Evolutionary conservation across 345 rosid species (phyloP).

Genomic region (Eucalyptus erythrocorys): DNA sequence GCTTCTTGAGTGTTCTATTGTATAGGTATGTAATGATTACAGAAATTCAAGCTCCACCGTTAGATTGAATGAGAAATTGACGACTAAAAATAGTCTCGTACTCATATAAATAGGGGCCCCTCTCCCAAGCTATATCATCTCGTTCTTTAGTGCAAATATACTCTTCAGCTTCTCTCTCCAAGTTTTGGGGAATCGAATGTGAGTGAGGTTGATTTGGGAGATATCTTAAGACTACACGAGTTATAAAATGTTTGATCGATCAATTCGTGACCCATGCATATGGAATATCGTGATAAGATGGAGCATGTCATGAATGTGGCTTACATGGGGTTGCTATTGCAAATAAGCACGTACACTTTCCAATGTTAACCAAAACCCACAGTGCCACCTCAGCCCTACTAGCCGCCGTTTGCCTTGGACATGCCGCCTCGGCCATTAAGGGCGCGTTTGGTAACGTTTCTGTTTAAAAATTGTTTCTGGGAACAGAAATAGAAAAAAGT

Average conservation of each 20-base stretch:
- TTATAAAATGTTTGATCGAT: no score
- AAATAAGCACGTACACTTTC: neutral
- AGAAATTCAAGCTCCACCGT: rapidly evolving
- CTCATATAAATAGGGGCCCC: neutral
- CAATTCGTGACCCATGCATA: neutral
- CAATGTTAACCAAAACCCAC: neutral
- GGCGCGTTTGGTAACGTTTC: no score
- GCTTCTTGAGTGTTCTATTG: neutral
- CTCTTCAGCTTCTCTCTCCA: neutral
- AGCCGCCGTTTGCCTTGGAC: neutral
- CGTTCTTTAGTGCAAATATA: no score
- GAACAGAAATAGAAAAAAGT: no score
- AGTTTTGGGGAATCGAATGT: no score
- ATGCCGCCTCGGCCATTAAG: neutral
- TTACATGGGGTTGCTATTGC: neutral
- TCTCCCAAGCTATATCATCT: no score
- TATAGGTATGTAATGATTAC: no score
- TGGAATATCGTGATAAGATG: rapidly evolving
- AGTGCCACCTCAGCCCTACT: neutral
- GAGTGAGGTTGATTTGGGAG: neutral
- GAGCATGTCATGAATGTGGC: neutral
- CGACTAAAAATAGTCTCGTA: neutral
- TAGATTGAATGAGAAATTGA: neutral
- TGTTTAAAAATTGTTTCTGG: no score
- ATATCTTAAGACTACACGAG: rapidly evolving